These are phyloP conservation scores for Rubus idaeus DNA, from an alignment of 306 rosid species.

Conservation along the genomic window DNA sequence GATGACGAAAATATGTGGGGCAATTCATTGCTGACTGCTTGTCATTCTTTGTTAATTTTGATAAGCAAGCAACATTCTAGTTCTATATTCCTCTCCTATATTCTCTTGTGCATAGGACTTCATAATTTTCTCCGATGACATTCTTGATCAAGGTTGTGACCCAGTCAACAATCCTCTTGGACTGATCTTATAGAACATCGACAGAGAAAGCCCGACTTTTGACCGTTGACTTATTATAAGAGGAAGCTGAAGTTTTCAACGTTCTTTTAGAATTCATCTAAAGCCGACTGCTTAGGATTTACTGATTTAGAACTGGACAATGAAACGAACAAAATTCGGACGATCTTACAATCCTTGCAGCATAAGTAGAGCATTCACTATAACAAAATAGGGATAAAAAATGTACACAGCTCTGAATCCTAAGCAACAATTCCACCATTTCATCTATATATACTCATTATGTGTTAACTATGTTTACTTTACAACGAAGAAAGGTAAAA, in stretches of 20 bases:
- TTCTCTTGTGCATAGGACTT: background rate
- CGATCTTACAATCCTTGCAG: background rate
- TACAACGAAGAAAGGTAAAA: constrained; percentile 40
- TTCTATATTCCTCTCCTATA: too few relatives aligned
- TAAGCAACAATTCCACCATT: constrained; percentile 40
- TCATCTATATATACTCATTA: constrained; percentile 45
- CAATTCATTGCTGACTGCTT: too few relatives aligned
- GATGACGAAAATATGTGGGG: too few relatives aligned
- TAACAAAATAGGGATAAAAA: background rate
- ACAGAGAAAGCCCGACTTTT: too few relatives aligned
- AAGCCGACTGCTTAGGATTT: background rate
- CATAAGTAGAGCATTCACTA: background rate
- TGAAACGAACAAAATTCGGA: background rate
- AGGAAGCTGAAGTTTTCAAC: background rate
- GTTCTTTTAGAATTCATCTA: background rate
- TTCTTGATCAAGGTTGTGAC: background rate
- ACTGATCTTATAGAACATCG: background rate
- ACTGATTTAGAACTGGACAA: background rate
- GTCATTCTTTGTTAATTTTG: too few relatives aligned
- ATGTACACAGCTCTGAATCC: constrained; percentile 25
- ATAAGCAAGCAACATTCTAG: too few relatives aligned
- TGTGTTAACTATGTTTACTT: constrained; percentile 41
- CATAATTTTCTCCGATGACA: background rate
- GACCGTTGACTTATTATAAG: background rate
- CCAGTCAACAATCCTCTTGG: background rate